A percentile compares a stretch with the other conserved stretches of the same genome.
Conservation (phyloP, 1,284 basidiomycete genomes). For the Marasmius tenuissimus region DNA sequence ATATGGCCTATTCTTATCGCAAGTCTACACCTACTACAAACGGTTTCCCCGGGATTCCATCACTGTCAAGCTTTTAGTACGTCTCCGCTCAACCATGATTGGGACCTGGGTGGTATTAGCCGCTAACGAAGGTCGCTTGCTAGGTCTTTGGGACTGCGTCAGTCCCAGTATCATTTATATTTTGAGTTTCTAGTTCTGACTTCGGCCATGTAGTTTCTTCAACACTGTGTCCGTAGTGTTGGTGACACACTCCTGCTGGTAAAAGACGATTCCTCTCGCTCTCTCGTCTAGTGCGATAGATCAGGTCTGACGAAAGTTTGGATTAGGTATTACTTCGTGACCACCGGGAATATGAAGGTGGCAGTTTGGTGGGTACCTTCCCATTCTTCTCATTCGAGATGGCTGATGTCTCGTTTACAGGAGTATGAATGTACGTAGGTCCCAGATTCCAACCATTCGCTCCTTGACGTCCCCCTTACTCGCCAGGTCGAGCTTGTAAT, state of each 20-base stretch:
- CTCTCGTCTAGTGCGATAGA: no score
- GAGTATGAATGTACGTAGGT: conserved; percentile 28
- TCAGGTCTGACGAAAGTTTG: background rate
- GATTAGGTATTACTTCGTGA: conserved; percentile 26
- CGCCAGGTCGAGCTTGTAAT: conserved; percentile 25
- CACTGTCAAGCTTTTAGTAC: conserved; percentile 26
- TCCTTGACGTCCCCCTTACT: no score
- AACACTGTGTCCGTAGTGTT: conserved; percentile 30
- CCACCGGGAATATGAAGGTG: conserved; percentile 17
- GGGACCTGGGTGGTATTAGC: background rate
- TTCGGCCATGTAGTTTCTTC: conserved; percentile 18
- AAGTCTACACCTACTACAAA: conserved; percentile 30
- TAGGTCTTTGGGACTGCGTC: conserved; percentile 28
- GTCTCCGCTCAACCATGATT: conserved; percentile 1
- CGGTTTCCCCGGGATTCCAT: conserved; percentile 28
- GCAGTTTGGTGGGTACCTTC: conserved; percentile 24
- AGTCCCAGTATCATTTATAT: background rate
- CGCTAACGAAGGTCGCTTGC: background rate
- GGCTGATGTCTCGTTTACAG: background rate
- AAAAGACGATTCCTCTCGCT: background rate
- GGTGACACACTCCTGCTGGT: conserved; percentile 30
- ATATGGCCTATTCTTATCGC: conserved; percentile 30
- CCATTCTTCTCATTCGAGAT: no score
- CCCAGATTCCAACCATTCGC: background rate
- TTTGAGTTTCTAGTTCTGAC: background rate